Conservation (phyloP, 2,329 filamentous ascomycete species). For the Neopestalotiopsis clavispora region DNA sequence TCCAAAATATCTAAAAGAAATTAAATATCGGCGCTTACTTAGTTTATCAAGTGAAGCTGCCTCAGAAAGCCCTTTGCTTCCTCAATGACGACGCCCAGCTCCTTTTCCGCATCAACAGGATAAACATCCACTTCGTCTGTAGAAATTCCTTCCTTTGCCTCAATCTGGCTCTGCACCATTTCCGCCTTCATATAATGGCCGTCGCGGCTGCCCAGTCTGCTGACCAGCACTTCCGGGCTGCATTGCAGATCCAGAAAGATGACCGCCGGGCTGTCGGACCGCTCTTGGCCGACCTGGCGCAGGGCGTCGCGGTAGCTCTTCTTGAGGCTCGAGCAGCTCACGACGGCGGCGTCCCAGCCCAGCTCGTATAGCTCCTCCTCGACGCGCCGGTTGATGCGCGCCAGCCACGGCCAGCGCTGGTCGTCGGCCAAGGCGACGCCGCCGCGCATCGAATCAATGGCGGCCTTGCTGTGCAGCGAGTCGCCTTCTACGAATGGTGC, state of each 20-base stretch:
- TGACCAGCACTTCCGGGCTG: neutral
- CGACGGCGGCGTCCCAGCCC: constrained; percentile 32
- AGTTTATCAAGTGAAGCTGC: neutral
- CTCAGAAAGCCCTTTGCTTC: neutral
- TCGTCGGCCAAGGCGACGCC: constrained; percentile 37
- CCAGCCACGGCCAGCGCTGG: constrained; percentile 38
- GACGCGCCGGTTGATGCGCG: constrained; percentile 28
- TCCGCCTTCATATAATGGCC: constrained; percentile 11
- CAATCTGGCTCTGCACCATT: constrained; percentile 13
- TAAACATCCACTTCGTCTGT: neutral
- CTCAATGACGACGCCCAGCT: neutral
- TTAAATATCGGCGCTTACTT: neutral
- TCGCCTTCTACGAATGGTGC: constrained; percentile 47
- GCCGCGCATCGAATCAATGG: constrained; percentile 31
- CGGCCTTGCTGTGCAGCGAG: constrained; percentile 32
- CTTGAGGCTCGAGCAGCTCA: constrained; percentile 46
- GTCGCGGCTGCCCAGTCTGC: neutral
- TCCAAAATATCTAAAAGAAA: neutral
- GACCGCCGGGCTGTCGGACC: constrained; percentile 24
- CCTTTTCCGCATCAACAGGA: constrained; percentile 6
- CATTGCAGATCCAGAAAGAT: constrained; percentile 43
- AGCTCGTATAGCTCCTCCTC: constrained; percentile 32
- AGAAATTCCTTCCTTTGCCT: neutral
- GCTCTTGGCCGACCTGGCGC: constrained; percentile 25
- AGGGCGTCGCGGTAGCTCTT: constrained; percentile 38